Conservation (phyloP, 106 monocot species). For the Dendrobium chrysotoxum region DNA sequence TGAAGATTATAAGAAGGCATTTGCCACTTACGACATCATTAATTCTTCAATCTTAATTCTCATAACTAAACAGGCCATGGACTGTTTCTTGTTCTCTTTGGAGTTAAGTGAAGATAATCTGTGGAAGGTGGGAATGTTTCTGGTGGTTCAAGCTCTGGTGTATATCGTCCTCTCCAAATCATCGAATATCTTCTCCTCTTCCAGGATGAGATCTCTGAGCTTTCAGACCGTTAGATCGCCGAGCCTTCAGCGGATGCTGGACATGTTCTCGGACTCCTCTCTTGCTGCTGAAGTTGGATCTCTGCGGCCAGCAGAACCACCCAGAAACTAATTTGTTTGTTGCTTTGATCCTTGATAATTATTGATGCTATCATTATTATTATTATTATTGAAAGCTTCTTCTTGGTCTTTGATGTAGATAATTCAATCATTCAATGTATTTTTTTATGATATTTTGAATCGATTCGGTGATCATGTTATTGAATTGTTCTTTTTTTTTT, state of each 20-base stretch:
- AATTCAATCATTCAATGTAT: too few relatives aligned
- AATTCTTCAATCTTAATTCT: neutral
- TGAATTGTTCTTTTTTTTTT: too few relatives aligned
- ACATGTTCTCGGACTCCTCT: slow-evolving; percentile 15
- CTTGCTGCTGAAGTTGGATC: too few relatives aligned
- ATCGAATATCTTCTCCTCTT: slow-evolving; percentile 31
- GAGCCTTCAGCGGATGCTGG: slow-evolving; percentile 17
- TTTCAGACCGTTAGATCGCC: slow-evolving; percentile 8
- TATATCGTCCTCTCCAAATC: slow-evolving; percentile 43
- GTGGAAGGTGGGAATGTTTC: slow-evolving; percentile 24
- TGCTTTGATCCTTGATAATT: neutral
- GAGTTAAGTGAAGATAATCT: neutral
- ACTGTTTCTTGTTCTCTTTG: neutral
- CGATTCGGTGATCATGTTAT: too few relatives aligned
- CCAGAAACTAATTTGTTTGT: neutral
- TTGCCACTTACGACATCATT: too few relatives aligned
- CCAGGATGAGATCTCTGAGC: slow-evolving; percentile 9
- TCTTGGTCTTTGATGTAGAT: too few relatives aligned
- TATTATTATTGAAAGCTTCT: too few relatives aligned
- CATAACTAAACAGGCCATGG: neutral
- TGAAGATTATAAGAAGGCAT: neutral
- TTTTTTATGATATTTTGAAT: too few relatives aligned
- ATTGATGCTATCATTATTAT: too few relatives aligned
- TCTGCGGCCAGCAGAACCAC: neutral
- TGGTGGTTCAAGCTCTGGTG: slow-evolving; percentile 38